Percentiles rank a stretch among this genome's conserved stretches.
These are phyloP conservation scores for Melampsora larici-populina DNA, from an alignment of 1,284 basidiomycete species.

Conservation along the genomic window DNA sequence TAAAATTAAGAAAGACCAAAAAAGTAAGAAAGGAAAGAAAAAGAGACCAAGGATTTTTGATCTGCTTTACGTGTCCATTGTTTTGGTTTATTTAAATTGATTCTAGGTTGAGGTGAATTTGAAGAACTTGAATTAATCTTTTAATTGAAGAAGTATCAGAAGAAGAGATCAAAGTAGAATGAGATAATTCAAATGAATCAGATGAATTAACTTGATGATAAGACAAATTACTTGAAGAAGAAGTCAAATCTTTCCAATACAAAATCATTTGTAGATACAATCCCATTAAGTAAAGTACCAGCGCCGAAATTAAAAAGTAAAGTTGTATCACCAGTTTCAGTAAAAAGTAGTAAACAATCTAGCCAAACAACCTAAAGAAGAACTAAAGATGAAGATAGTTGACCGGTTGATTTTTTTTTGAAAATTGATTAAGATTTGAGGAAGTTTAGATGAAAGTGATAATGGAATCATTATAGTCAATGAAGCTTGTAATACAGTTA, in stretches of 20 bases:
- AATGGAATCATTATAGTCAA: constrained; percentile 78
- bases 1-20: not conserved
- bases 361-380: constrained; percentile 77
- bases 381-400: constrained; percentile 74
- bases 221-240: not conserved
- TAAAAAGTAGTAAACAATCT: constrained; percentile 81
- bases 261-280: constrained; percentile 77
- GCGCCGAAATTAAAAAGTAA: constrained; percentile 75
- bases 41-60: not conserved
- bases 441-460: constrained; percentile 77
- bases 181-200: not conserved
- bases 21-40: no score
- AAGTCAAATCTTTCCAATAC: constrained; percentile 55
- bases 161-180: not conserved
- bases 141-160: not conserved
- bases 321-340: constrained; percentile 75
- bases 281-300: constrained; percentile 72
- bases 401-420: constrained; percentile 73
- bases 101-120: not conserved
- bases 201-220: not conserved
- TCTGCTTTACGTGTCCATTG: constrained; percentile 38
- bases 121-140: not conserved
- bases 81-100: constrained; percentile 24
- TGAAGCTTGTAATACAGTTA: constrained; percentile 59
- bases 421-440: constrained; percentile 76